phyloP scores from a whole-genome alignment of 2,329 filamentous ascomycete species.

The Thyridium curvatum region DNA sequence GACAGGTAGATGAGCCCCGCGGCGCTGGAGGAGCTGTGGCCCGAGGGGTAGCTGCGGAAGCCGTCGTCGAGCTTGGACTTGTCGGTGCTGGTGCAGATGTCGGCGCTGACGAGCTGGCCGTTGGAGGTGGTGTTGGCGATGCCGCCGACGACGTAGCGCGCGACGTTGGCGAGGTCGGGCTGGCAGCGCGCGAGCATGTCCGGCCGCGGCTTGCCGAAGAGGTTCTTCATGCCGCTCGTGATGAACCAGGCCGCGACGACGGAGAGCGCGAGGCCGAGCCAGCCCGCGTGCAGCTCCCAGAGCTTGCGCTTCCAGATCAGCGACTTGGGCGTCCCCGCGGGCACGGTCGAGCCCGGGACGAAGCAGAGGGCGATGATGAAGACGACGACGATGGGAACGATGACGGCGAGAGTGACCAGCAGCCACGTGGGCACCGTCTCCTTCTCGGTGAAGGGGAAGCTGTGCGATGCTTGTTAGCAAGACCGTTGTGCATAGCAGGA shows the following conservation, averaged over 20 bases:
- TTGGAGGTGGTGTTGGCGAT: conserved; percentile 43
- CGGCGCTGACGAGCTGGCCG: conserved; percentile 65
- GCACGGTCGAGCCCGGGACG: conserved; percentile 66
- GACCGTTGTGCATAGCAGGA: too few relatives aligned
- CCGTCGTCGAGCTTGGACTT: conserved; percentile 62
- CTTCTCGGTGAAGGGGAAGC: conserved; percentile 62
- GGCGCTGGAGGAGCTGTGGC: conserved; percentile 69
- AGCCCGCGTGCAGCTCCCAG: conserved; percentile 85
- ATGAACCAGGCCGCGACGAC: conserved; percentile 73
- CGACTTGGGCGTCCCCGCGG: conserved; percentile 52
- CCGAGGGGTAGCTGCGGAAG: conserved; percentile 78
- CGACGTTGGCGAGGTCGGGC: conserved; percentile 63
- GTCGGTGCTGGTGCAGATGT: conserved; percentile 68
- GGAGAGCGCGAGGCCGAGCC: conserved; percentile 73
- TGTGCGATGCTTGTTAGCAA: conserved; percentile 16
- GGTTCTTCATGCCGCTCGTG: conserved; percentile 87
- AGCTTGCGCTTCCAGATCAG: conserved; percentile 75
- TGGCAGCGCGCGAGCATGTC: conserved; percentile 61
- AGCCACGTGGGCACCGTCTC: conserved; percentile 67
- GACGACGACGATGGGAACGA: conserved; percentile 63
- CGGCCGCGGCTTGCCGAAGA: conserved; percentile 61
- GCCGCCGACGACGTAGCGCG: conserved; percentile 57
- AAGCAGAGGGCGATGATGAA: conserved; percentile 61
- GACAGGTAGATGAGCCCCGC: conserved; percentile 79
- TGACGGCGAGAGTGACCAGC: conserved; percentile 56